These are phyloP conservation scores for Pochonia chlamydosporia DNA, from an alignment of 2,329 filamentous ascomycete genomes.

Conservation along the genomic window DNA sequence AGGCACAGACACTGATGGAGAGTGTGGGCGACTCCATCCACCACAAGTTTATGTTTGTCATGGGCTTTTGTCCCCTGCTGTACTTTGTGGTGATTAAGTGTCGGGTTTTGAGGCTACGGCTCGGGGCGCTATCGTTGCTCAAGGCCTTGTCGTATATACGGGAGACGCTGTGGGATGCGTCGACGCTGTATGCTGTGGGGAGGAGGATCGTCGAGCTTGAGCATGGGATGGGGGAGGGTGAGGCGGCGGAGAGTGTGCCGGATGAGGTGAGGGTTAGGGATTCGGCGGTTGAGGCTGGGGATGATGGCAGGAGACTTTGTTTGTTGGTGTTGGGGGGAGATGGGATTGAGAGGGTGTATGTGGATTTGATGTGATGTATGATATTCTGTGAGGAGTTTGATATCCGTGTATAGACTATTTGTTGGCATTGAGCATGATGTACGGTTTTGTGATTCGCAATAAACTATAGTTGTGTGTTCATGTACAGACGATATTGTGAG, in stretches of 20 bases:
- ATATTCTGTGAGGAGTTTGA: not conserved
- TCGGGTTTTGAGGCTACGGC: conserved; percentile 27
- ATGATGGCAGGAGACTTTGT: conserved; percentile 1
- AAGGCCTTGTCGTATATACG: conserved; percentile 20
- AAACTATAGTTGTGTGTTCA: no score
- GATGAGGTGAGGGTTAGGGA: conserved; percentile 16
- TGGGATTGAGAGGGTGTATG: conserved; percentile 1
- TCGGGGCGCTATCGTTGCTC: conserved; percentile 27
- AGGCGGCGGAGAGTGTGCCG: conserved; percentile 14
- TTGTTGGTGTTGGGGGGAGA: conserved; percentile 3
- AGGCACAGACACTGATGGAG: conserved; percentile 10
- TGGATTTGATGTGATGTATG: conserved; percentile 3
- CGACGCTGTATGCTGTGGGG: conserved; percentile 23
- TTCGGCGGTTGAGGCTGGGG: conserved; percentile 8
- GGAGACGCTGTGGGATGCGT: conserved; percentile 32
- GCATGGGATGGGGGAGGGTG: conserved; percentile 23
- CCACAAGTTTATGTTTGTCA: conserved; percentile 33
- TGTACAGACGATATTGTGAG: no score
- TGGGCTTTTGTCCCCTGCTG: conserved; percentile 31
- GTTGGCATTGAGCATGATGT: no score
- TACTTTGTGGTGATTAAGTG: conserved; percentile 33
- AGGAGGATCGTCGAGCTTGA: conserved; percentile 31
- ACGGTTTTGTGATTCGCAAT: no score
- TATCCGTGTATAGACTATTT: no score
- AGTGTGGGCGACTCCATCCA: not conserved